Base-by-base conservation (phyloP, 345 rosid genomes). In the Salix dunnii region DNA sequence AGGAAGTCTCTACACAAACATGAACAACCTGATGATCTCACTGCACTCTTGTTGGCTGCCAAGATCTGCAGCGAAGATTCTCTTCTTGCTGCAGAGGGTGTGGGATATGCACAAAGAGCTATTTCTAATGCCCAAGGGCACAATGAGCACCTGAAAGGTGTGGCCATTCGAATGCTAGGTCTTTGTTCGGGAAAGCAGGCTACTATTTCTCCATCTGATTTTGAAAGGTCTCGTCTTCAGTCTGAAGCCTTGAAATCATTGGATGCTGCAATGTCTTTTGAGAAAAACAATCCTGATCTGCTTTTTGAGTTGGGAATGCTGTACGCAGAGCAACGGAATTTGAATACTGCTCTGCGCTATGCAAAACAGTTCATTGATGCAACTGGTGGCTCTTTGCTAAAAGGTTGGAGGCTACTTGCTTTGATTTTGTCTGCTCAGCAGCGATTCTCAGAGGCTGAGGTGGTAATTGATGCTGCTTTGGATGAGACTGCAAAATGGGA, bases 401-500 rank as follows among this genome's bases (percentile, higher is more conserved):
- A 91, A 78, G 99, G 99, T 38, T 95, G 99, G 99, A 90, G 96
- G 76, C 84, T 95, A 46, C 92, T 93, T 9, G 89, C 91, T 33
- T 88, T 91, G 71, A 90, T 93, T 82, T 83, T 95, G 82, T 90
- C 97, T 1, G 97, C 97, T 80, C 97, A 93, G 68, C 97, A 91
- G 64, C 84, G 92, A 78, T 91, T 88, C 79, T 76, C 97, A 6
- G 97, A 91, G 88, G 93, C 99, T 78, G 93, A 89, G 80, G 93
- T 90, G 67, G 97, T 95, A 49, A 91, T 84, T 7, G 97, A 89
- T 82, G 99, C 97, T 76, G 97, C 97, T 79, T 85, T 93, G 67
- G 97, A 93, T 74, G 97, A 93, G 92, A 93, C 92, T 33, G 88
- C 92, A 60, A 93, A 89, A 76, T 95, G 97, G 97, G 97, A 95